A percentile compares a stretch with the other conserved stretches of the same genome.
phyloP scores from a whole-genome alignment of 129 eudicot genomes.

The Lonicera japonica region DNA sequence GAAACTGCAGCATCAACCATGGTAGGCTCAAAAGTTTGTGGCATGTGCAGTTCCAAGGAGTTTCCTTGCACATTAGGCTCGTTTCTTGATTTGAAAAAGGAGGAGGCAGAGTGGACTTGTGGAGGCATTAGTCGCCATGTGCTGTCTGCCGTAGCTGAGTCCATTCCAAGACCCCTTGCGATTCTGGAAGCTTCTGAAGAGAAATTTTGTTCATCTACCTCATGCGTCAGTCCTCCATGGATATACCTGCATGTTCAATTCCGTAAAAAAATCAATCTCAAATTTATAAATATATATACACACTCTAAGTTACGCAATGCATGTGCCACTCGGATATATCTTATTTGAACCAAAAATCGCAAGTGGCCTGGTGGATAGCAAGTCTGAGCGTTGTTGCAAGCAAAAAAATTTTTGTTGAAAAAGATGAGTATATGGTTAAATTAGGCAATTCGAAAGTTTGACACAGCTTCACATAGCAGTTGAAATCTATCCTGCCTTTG shows the following conservation, averaged over 20 bases:
- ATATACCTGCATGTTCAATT: constrained; percentile 32
- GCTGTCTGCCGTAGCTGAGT: constrained; percentile 28
- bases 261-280: no score
- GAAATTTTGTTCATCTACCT: constrained; percentile 44
- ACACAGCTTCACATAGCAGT: no score
- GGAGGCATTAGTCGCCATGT: constrained; percentile 61
- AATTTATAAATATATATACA: no score
- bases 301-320: no score
- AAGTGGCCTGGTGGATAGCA: no score
- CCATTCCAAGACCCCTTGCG: constrained; percentile 32
- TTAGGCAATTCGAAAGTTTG: no score
- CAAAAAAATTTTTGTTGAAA: no score
- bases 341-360: no score
- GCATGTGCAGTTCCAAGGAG: constrained; percentile 39
- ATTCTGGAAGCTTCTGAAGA: constrained; percentile 49
- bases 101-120: constrained; percentile 36
- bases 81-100: constrained; percentile 32
- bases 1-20: constrained; percentile 26
- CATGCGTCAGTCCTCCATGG: constrained; percentile 36
- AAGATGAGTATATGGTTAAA: no score
- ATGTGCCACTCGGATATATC: no score
- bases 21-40: constrained; percentile 33
- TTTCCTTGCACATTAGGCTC: constrained; percentile 37
- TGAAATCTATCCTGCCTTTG: no score
- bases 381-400: no score